Base-by-base conservation (phyloP, 192 early-diverging fungal genomes). In the Geosiphon pyriformis region DNA sequence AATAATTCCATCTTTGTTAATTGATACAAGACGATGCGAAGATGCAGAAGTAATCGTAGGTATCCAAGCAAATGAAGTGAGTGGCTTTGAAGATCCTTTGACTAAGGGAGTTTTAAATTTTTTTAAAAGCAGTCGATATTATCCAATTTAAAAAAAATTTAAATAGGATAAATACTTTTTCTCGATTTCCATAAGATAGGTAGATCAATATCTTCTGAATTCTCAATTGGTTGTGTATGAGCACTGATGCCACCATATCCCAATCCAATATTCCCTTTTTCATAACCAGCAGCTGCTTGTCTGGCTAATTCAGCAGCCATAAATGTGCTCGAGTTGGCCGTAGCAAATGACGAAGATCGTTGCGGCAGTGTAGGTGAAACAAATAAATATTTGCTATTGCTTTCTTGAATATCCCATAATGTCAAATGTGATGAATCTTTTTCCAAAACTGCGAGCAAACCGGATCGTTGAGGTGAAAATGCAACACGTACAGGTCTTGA, bases 371-470 rank as follows among this genome's bases (percentile, higher is more conserved):
- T 54, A n/a, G 30, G 31, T 42, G 35, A 37, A 7, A 30, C 42
- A 32, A 26, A 17, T 67, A 10, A 27, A 23, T 26, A n/a, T 53
- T 52, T 64, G 25, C 61, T 20, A 18, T 68, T 82, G 27, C 74
- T 79, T 61, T 89, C 86, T 70, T 88, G 83, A 56, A 89, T 83
- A 62, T 90, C 80, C 82, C 85, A 90, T 3, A 90, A 59, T 48
- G 80, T 78, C 31, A 90, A 51, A 46, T 66, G 72, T 2, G 63
- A 59, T 12, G 85, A 72, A 23, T 89, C 86, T 49, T 79, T 82
- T 15, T 83, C 74, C 17, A 82, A 66, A 1, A 77, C 80, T 0
- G 86, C 85, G 7, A 92, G 61, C 42, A 86, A 66, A 15, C 87
- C 87, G 12, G 78, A 59, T 15, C 85, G 74, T n/a, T 70, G 47